phyloP scores from a whole-genome alignment of 2,329 filamentous ascomycete genomes.

The Colletotrichum sp. region DNA sequence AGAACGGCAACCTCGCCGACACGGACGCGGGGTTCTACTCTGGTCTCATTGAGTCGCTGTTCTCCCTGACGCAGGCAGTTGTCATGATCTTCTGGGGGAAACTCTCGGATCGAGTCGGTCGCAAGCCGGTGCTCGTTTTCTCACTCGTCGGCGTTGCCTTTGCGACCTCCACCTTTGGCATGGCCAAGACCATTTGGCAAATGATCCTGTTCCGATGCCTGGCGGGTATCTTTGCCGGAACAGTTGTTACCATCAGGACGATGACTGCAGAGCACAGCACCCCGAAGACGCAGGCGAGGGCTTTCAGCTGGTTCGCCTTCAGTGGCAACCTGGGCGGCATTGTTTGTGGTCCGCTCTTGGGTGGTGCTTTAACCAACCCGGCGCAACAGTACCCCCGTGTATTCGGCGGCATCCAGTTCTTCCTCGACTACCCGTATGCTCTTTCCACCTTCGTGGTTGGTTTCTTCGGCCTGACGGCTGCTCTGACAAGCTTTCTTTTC shows the following conservation, averaged over 20 bases:
- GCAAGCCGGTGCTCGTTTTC: conserved; percentile 73
- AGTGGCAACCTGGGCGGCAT: conserved; percentile 73
- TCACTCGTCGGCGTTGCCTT: conserved; percentile 68
- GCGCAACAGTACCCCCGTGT: conserved; percentile 63
- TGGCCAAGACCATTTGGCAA: conserved; percentile 69
- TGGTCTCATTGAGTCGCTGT: conserved; percentile 76
- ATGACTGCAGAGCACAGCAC: conserved; percentile 80
- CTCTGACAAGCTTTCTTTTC: conserved; percentile 56
- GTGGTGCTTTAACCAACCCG: conserved; percentile 72
- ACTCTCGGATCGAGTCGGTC: conserved; percentile 65
- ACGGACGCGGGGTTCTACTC: conserved; percentile 81
- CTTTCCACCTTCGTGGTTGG: conserved; percentile 61
- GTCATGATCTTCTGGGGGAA: conserved; percentile 78
- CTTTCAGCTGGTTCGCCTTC: conserved; percentile 81
- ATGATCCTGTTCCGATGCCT: conserved; percentile 76
- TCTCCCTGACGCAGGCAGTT: conserved; percentile 76
- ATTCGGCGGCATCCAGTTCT: conserved; percentile 62
- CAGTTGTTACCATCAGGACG: conserved; percentile 74
- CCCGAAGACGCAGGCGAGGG: conserved; percentile 69
- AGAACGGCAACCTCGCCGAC: conserved; percentile 63
- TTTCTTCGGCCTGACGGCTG: conserved; percentile 49
- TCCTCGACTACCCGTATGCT: conserved; percentile 68
- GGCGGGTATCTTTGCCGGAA: conserved; percentile 76
- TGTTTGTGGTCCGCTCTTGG: conserved; percentile 67
- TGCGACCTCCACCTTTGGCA: conserved; percentile 69